Evolutionary conservation across 1,284 basidiomycete species (phyloP).

Genomic region (Phenoliferia sp.): DNA sequence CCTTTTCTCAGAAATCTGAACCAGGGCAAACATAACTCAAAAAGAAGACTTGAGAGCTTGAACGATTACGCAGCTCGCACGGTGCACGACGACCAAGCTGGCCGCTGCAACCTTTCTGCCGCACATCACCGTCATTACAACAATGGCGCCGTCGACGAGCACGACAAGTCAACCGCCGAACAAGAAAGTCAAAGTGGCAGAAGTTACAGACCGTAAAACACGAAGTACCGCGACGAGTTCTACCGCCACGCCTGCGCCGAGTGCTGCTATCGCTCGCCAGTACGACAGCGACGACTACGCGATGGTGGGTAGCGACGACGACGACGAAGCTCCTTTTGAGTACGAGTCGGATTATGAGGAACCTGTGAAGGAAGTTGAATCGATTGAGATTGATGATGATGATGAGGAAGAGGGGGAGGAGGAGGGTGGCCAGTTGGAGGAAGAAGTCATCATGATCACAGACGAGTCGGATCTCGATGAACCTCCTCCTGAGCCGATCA

Average conservation of each 20-base stretch:
- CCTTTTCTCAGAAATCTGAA: too few relatives aligned
- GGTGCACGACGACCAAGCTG: too few relatives aligned
- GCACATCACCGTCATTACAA: too few relatives aligned
- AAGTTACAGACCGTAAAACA: not conserved
- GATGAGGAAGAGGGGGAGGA: not conserved
- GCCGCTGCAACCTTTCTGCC: too few relatives aligned
- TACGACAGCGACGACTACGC: not conserved
- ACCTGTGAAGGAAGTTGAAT: not conserved
- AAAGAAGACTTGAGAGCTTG: too few relatives aligned
- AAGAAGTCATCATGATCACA: constrained; percentile 1
- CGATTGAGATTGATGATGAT: not conserved
- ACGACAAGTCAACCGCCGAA: not conserved
- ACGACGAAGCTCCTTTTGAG: constrained; percentile 15
- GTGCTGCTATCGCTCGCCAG: not conserved
- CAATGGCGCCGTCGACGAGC: not conserved
- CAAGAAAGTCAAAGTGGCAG: constrained; percentile 9
- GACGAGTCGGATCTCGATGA: constrained; percentile 7
- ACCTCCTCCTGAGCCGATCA: constrained; percentile 8
- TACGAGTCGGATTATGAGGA: constrained; percentile 16
- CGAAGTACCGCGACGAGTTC: not conserved
- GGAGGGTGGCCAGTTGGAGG: not conserved
- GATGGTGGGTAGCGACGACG: constrained; percentile 10
- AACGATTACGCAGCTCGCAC: too few relatives aligned
- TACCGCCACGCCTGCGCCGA: not conserved
- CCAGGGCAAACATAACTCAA: not conserved